Percentiles rank a stretch among this genome's conserved stretches.
These are phyloP conservation scores for Xylariaceae sp. DNA, from an alignment of 2,329 filamentous ascomycete species.

Conservation along the genomic window DNA sequence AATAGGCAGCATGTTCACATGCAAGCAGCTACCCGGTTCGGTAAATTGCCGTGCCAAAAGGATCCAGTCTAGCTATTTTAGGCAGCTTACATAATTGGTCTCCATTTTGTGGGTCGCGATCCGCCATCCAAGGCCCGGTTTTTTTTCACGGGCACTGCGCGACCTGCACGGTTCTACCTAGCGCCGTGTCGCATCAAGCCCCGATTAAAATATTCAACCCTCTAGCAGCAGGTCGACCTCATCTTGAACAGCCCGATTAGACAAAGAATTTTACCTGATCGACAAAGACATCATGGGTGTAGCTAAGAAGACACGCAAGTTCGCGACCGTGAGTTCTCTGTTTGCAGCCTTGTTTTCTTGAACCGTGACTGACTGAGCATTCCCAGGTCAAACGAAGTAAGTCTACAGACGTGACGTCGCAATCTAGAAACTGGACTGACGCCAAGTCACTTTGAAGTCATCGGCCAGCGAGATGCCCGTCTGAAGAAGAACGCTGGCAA, in stretches of 20 bases:
- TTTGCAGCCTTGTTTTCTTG: slow-evolving; percentile 12
- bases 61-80: not conserved
- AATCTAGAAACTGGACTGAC: slow-evolving; percentile 1
- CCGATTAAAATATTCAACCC: not conserved
- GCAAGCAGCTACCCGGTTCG: no score
- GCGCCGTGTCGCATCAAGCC: not conserved
- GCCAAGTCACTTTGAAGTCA: slow-evolving; percentile 40
- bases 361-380: slow-evolving; percentile 25
- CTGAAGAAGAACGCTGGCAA: slow-evolving; percentile 76
- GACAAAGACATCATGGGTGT: slow-evolving; percentile 13
- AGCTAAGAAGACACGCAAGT: slow-evolving; percentile 19
- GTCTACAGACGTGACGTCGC: not conserved
- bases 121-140: not conserved
- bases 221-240: not conserved
- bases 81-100: not conserved
- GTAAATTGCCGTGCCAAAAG: not conserved
- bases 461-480: slow-evolving; percentile 73
- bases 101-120: not conserved
- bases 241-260: not conserved
- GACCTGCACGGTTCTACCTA: not conserved
- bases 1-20: no score
- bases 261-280: not conserved
- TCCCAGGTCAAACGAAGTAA: slow-evolving; percentile 29
- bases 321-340: slow-evolving; percentile 14
- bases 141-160: not conserved